Base-by-base conservation (phyloP, 2,329 filamentous ascomycete species). In the Phialophora macrospora region DNA sequence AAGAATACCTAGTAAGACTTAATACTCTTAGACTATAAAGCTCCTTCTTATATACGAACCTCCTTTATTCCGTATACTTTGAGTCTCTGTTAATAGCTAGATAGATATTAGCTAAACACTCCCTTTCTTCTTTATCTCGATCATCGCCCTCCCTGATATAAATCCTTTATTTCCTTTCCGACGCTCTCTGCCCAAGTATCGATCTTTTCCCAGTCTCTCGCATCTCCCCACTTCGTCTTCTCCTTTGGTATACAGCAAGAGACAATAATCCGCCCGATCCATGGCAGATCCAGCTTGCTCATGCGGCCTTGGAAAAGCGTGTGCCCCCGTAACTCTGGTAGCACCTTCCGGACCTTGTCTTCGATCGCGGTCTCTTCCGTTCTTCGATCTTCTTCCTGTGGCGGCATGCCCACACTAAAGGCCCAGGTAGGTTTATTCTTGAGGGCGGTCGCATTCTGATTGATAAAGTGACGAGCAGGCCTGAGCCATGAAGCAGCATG, bases 121-220 rank as follows among this genome's bases (percentile, higher is more conserved):
- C n/a, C n/a, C n/a, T n/a, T n/a, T n/a, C n/a, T n/a, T n/a, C n/a
- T n/a, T n/a, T n/a, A n/a, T n/a, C n/a, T n/a, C n/a, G n/a, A n/a
- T n/a, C n/a, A n/a, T n/a, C n/a, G n/a, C n/a, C n/a, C n/a, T n/a
- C n/a, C n/a, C n/a, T n/a, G n/a, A n/a, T n/a, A n/a, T n/a, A 57
- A 26, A 20, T 2, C 20, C 24, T 24, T 26, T 11, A 44, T 44
- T 5, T 44, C 34, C 22, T 44, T 57, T 17, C 9, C 34, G 26
- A 44, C 38, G 12, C 9, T 34, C 4, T 57, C 55, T 2, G 55
- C 20, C 32, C 34, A 41, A 34, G 32, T 20, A 46, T 38, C 24
- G 34, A 57, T 57, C 46, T 57, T n/a, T 14, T 41, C 20, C 55
- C 55, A 57, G 38, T 44, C 55, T 20, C 55, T 38, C 22, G 32